Percentiles rank a stretch among this genome's conserved stretches.
These are phyloP conservation scores for Blastomyces parvus DNA, from an alignment of 2,329 filamentous ascomycete genomes.

Conservation along the genomic window DNA sequence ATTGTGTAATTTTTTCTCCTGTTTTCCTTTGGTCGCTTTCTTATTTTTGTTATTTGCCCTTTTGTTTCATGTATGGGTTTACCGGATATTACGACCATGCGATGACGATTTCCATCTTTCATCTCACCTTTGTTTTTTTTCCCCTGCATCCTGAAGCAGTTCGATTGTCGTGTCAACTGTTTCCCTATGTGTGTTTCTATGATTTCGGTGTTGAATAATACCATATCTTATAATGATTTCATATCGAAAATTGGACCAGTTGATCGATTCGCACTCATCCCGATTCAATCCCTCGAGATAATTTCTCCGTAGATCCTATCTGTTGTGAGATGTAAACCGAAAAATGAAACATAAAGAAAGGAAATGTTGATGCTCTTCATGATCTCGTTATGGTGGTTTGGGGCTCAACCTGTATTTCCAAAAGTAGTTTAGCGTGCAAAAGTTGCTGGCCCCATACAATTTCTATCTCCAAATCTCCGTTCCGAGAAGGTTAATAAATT, in stretches of 20 bases:
- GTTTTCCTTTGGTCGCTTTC: neutral
- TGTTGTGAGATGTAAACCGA: neutral
- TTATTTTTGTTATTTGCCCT: neutral
- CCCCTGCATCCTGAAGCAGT: neutral
- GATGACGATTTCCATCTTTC: neutral
- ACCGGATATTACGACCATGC: neutral
- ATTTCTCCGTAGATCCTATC: neutral
- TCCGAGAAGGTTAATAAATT: neutral
- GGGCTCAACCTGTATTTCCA: neutral
- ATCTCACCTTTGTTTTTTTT: neutral
- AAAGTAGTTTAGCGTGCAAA: constrained; percentile 3
- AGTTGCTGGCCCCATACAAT: neutral
- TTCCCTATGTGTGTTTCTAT: neutral
- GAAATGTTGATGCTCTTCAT: neutral
- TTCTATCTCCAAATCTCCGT: neutral
- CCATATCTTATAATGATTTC: neutral
- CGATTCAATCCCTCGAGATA: neutral
- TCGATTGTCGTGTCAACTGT: neutral
- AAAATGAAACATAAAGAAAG: neutral
- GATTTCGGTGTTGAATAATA: neutral
- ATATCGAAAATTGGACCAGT: neutral
- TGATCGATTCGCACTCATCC: neutral
- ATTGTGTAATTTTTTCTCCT: neutral
- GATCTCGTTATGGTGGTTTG: neutral
- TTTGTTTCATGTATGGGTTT: neutral